A percentile compares a stretch with the other conserved stretches of the same genome.
Conservation (phyloP, 2,329 filamentous ascomycete genomes). For the Samsoniella hepiali region DNA sequence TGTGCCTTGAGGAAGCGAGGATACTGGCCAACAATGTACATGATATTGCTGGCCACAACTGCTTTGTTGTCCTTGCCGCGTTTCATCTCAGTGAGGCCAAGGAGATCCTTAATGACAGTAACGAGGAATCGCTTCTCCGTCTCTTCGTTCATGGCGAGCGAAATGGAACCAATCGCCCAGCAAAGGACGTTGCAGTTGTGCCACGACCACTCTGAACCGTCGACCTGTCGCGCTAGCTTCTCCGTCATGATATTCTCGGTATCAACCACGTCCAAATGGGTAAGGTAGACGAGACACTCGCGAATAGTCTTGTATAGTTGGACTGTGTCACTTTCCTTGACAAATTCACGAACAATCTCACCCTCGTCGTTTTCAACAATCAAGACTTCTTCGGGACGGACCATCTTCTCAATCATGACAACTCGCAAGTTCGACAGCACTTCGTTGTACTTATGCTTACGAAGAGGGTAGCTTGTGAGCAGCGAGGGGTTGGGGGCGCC, state of each 20-base stretch:
- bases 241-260: slow-evolving; percentile 99
- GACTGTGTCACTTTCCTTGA: slow-evolving; percentile 98
- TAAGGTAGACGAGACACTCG: slow-evolving; percentile 95
- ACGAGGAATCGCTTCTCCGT: slow-evolving; percentile 98
- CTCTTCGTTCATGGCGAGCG: slow-evolving; percentile 98
- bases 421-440: slow-evolving; percentile 89
- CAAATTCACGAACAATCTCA: slow-evolving; percentile 97
- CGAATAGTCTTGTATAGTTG: slow-evolving; percentile 98
- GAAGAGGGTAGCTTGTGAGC: slow-evolving; percentile 85
- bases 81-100: slow-evolving; percentile 98
- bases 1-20: slow-evolving; percentile 97
- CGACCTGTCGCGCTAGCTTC: slow-evolving; percentile 91
- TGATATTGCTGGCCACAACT: slow-evolving; percentile 98
- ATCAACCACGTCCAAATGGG: slow-evolving; percentile 94
- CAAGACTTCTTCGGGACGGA: slow-evolving; percentile 92
- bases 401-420: slow-evolving; percentile 99
- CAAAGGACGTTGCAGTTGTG: slow-evolving; percentile 99
- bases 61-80: slow-evolving; percentile 99
- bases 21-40: slow-evolving; percentile 99
- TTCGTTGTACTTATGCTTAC: slow-evolving; percentile 97
- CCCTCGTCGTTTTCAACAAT: slow-evolving; percentile 99
- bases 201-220: slow-evolving; percentile 97
- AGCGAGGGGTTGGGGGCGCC: slow-evolving; percentile 81
- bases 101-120: slow-evolving; percentile 96
- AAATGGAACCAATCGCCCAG: slow-evolving; percentile 99